These are phyloP conservation scores for Sclerotinia spermophila DNA, from an alignment of 2,329 filamentous ascomycete genomes.

Conservation along the genomic window DNA sequence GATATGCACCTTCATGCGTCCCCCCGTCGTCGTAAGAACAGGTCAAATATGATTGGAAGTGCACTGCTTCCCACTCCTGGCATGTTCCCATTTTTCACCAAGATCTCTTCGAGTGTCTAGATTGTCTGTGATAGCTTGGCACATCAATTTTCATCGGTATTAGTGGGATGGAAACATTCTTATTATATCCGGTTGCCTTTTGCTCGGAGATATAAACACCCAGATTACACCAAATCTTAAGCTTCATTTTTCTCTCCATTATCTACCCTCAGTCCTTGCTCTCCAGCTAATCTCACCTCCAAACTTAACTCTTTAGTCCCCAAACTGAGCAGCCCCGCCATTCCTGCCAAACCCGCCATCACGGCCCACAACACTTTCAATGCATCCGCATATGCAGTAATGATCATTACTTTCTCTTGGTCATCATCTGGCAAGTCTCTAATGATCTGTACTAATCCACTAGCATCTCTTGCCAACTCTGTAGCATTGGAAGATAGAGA, in stretches of 20 bases:
- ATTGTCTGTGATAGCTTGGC: neutral
- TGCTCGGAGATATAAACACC: neutral
- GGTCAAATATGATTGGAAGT: neutral
- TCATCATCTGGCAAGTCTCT: neutral
- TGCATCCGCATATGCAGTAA: conserved; percentile 48
- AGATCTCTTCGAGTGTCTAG: neutral
- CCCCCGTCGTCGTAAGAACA: no score
- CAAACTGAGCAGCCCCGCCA: conserved; percentile 44
- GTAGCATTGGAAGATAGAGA: neutral
- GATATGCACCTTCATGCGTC: no score
- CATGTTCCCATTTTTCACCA: neutral
- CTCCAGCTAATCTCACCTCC: neutral
- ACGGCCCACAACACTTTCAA: conserved; percentile 53
- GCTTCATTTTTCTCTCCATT: neutral
- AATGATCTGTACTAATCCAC: neutral
- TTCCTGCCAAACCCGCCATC: conserved; percentile 46
- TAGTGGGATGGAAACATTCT: neutral
- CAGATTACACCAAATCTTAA: neutral
- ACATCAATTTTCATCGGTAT: neutral
- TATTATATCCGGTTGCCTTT: neutral
- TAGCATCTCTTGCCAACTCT: neutral
- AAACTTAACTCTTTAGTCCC: neutral
- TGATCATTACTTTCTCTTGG: neutral
- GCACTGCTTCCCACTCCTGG: neutral
- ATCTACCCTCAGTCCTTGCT: neutral